Percentiles rank a stretch among this genome's conserved stretches.
Conservation (phyloP, 257 asterid genomes). For the Ocimum tenuiflorum region DNA sequence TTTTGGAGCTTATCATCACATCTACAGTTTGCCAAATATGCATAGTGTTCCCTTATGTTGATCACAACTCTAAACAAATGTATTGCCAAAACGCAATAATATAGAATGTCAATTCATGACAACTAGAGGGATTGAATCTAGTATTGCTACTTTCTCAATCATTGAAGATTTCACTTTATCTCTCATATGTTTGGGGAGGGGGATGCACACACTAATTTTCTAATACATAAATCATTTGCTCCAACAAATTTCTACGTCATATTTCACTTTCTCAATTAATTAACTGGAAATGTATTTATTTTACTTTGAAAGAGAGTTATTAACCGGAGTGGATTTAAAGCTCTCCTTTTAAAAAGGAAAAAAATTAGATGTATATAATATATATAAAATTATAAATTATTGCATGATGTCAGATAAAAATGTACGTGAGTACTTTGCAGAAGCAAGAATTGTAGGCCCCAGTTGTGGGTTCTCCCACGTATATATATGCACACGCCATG, state of each 20-base stretch:
- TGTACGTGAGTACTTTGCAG: background rate
- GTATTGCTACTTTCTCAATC: constrained; percentile 31
- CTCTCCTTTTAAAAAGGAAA: background rate
- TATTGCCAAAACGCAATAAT: constrained; percentile 1
- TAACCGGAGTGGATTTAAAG: background rate
- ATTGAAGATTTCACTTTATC: constrained; percentile 38
- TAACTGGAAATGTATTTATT: too few species aligned
- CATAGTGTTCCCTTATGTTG: background rate
- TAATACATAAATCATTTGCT: background rate
- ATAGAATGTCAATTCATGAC: constrained; percentile 41
- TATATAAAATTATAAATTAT: background rate
- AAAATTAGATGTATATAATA: background rate
- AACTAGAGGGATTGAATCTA: constrained; percentile 34
- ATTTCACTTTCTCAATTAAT: too few species aligned
- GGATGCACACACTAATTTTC: background rate
- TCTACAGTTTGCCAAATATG: background rate
- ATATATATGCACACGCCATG: background rate
- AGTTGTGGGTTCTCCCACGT: background rate
- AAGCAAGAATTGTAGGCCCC: constrained; percentile 3
- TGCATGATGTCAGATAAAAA: background rate
- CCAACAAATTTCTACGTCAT: too few species aligned
- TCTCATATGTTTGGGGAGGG: constrained; percentile 11
- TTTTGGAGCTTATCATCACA: background rate
- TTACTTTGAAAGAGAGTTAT: too few species aligned
- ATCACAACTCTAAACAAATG: background rate